Evolutionary conservation across 1,284 basidiomycete genomes (phyloP), one percentile per base, ranked within the genome.

Genomic region (Xerocomus nothofagi): DNA sequence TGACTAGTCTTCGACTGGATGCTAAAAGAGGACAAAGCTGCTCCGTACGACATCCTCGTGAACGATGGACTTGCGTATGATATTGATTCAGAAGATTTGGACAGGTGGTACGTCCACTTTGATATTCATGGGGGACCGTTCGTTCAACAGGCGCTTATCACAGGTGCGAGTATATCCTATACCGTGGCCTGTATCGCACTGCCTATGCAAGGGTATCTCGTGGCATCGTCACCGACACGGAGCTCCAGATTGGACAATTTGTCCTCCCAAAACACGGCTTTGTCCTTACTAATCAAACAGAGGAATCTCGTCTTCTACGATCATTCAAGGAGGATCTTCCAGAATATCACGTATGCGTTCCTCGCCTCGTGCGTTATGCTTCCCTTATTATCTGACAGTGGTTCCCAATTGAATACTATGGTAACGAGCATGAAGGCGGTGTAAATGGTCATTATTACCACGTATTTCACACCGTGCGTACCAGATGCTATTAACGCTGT

Each of bases 91-190:
- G 74, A 82, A 2, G 88, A 91, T 68, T 59, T 54, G 52, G 86
- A 89, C 59, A 73, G 89, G 53, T 91, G 89, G 89, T 86, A 56
- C 51, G 75, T 63, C 15, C 9, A 17, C 15, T 49, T n/a, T 37
- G 0, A 27, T 39, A 14, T n/a, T 39, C 10, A 21, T 4, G 4
- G 4, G 15, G 8, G 3, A 33, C 24, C 9, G 3, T 10, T 1
- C 18, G 32, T 24, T 49, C 21, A n/a, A n/a, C n/a, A 47, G 26
- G 12, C 0, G 3, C 18, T 29, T 1, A 24, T 48, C n/a, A 14
- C 49, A 87, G 88, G 88, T 93, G 92, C 71, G 88, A 94, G 74
- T 94, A 94, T 61, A 89, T 95, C 41, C 73, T 91, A 21, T 95
- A 91, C 68, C 80, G 91, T 17, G 88, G 87, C 2, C 62, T 93